A percentile compares a stretch with the other conserved stretches of the same genome.
Conservation (phyloP, 2,329 filamentous ascomycete species). For the Sclerotinia minor region DNA sequence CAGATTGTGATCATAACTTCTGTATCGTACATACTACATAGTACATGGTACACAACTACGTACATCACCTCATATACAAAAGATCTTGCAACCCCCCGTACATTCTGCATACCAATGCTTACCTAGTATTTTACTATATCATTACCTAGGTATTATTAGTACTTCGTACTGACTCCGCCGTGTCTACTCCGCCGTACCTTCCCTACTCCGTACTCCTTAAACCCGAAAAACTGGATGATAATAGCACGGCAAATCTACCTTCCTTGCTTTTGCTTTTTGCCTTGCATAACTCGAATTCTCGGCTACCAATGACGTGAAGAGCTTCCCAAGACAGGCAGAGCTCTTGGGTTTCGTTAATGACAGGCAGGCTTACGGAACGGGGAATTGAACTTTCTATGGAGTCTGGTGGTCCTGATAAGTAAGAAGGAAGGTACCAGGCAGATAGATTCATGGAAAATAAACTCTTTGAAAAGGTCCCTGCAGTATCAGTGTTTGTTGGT, state of each 20-base stretch:
- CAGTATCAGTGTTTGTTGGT: neutral
- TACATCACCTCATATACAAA: too few relatives aligned
- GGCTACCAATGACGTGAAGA: slow-evolving; percentile 3
- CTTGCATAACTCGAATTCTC: slow-evolving; percentile 8
- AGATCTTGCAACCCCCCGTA: too few relatives aligned
- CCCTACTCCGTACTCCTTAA: too few relatives aligned
- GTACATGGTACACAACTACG: too few relatives aligned
- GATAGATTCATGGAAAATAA: neutral
- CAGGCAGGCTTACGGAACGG: neutral
- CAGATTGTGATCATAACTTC: too few relatives aligned
- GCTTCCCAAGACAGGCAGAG: neutral
- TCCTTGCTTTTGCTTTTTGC: neutral
- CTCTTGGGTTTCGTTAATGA: neutral
- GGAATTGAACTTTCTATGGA: neutral
- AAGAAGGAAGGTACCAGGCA: neutral
- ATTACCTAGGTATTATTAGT: too few relatives aligned
- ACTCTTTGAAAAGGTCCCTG: neutral
- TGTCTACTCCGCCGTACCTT: too few relatives aligned
- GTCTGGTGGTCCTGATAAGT: neutral
- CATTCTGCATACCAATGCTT: too few relatives aligned
- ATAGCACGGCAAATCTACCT: neutral
- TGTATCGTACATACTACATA: too few relatives aligned
- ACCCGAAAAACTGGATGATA: neutral
- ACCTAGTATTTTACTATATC: too few relatives aligned
- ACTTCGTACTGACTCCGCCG: too few relatives aligned